These are phyloP conservation scores for Russula virescens DNA, from an alignment of 768 basidiomycete species.

Conservation along the genomic window DNA sequence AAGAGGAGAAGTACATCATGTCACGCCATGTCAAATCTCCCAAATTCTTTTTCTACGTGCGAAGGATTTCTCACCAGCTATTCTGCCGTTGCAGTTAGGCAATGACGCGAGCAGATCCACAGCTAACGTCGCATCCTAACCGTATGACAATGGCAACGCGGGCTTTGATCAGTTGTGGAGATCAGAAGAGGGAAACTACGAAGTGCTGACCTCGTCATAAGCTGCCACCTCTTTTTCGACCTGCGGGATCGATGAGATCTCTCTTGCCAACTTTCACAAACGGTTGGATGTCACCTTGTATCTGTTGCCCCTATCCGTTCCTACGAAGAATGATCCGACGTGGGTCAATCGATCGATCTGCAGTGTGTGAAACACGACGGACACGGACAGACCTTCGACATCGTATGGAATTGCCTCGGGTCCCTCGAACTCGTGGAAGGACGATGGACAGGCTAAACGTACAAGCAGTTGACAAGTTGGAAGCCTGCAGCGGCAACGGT, in stretches of 20 bases:
- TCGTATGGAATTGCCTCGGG: conserved; percentile 89
- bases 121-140: conserved; percentile 75
- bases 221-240: conserved; percentile 82
- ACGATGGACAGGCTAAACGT: conserved; percentile 66
- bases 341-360: not conserved
- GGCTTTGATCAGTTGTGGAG: not conserved
- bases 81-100: conserved; percentile 84
- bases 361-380: not conserved
- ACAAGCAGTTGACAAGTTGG: not conserved
- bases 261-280: not conserved
- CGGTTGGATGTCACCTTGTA: conserved; percentile 57
- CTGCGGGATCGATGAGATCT: conserved; percentile 36
- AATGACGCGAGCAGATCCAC: conserved; percentile 69
- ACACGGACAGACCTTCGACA: conserved; percentile 55
- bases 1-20: not conserved
- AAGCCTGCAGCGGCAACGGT: not conserved
- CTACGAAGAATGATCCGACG: conserved; percentile 30
- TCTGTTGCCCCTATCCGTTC: conserved; percentile 86
- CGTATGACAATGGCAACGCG: too few species aligned
- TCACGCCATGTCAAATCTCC: not conserved
- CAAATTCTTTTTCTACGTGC: not conserved
- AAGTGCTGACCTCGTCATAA: conserved; percentile 68
- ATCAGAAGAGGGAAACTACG: not conserved
- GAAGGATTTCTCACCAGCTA: conserved; percentile 55
- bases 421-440: conserved; percentile 89